Conservation (phyloP, 192 early-diverging fungal species). For the Coemansia sp. region DNA sequence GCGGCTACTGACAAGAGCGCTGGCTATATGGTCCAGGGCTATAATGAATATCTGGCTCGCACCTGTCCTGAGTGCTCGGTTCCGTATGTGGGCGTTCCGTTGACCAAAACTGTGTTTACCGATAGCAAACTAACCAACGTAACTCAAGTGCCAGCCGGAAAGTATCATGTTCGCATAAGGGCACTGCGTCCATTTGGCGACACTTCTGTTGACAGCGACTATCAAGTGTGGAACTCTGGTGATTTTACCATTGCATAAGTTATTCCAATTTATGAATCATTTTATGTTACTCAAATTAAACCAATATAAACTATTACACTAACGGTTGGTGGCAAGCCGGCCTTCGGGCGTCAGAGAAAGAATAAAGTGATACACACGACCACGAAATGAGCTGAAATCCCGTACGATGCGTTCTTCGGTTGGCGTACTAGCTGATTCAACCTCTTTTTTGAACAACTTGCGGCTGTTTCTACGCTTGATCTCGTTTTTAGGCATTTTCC, state of each 20-base stretch:
- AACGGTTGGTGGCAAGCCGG: constrained; percentile 13
- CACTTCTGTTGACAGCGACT: constrained; percentile 23
- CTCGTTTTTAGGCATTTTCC: constrained; percentile 29
- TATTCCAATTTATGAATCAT: not conserved
- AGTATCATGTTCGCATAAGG: constrained; percentile 28
- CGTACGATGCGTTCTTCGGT: constrained; percentile 27
- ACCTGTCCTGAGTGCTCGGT: constrained; percentile 18
- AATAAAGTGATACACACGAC: constrained; percentile 42
- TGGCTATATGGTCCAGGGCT: constrained; percentile 35
- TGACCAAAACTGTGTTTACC: constrained; percentile 14
- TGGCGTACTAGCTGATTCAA: not conserved
- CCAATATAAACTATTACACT: not conserved
- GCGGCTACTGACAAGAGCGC: constrained; percentile 11
- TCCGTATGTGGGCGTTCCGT: not conserved
- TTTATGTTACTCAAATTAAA: not conserved
- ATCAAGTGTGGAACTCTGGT: constrained; percentile 47
- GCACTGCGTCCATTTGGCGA: constrained; percentile 47
- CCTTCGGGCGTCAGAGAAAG: constrained; percentile 39
- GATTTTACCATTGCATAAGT: constrained; percentile 21
- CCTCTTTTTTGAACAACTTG: not conserved
- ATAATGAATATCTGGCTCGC: constrained; percentile 12
- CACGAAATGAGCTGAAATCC: constrained; percentile 38
- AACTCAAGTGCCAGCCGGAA: constrained; percentile 26
- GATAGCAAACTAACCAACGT: constrained; percentile 13
- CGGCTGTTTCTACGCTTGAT: not conserved